Evolutionary conservation across 768 basidiomycete species (phyloP), one percentile per base, ranked within the genome.

Genomic region (Lactarius quietus): DNA sequence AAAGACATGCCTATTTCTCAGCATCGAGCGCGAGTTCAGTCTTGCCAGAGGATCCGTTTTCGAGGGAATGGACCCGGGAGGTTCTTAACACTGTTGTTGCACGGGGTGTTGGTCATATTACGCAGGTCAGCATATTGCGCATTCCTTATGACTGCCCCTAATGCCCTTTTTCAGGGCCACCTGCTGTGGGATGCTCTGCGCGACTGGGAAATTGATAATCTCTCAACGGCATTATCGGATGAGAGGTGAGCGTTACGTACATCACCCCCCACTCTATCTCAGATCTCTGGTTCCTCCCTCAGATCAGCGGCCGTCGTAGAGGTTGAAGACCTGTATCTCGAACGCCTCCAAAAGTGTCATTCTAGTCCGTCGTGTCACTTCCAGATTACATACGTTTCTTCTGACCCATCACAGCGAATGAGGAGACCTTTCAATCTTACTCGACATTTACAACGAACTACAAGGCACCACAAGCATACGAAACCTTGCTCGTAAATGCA

Each of bases 401-500:
- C 52, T 61, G 54, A 57, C 23, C 28, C 15, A 6, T 15, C 35
- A n/a, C 70, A 95, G 93, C 85, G 64, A 82, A 87, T 62, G 92
- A 93, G 45, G 84, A 90, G 17, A 95, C 94, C 0, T 87, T 88
- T 62, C 87, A 92, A 70, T 81, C 84, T 2, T 98, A 96, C 74
- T 97, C 95, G 0, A 83, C 88, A 0, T 97, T 98, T 77, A 92
- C 93, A 18, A 92, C 93, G 1, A 83, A 84, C 61, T 83, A 90
- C 74, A 84, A 87, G 70, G 84, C 89, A 17, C 79, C 87, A 0
- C 77, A 82, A n/a, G 82, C 88, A 51, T 98, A 98, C 72, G 94
- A 96, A 72, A 70, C 78, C 0, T 76, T 88, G 8, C 83, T 98
- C 29, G 82, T 96, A 20, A 75, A 83, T 1, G 94, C 93, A 3